Evolutionary conservation across 2,329 filamentous ascomycete genomes (phyloP), one percentile per base, ranked within the genome.

Genomic region (Bipolaris bicolor): DNA sequence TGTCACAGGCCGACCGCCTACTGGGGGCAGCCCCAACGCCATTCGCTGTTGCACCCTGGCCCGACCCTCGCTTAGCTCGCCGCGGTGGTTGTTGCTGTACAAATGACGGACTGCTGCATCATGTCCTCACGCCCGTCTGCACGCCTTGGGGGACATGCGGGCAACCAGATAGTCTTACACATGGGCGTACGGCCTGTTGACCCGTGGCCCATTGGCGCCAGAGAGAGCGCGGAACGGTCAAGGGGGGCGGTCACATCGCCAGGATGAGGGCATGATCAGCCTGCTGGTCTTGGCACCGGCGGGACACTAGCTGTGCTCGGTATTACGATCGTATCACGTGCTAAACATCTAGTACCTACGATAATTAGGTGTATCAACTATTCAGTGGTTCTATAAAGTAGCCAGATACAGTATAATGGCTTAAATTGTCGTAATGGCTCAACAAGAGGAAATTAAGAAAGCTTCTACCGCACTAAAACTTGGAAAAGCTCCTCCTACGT

Each of bases 1-100:
- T 73, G 73, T 76, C 73, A 76, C 71, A 68, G 70, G 69, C 63
- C 65, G 62, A 65, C 62, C 62, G 62, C 57, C 29, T 63, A 63
- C 61, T 59, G 54, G 61, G 33, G 61, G 53, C 57, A 49, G 61
- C 54, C 49, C 52, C 58, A 59, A 58, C 47, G 51, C 64, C 61
- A 73, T 74, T 74, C 70, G 71, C 62, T 62, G 64, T 59, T 61
- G 57, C 62, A 54, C 53, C 37, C 65, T 73, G 61, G 65, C 62
- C 57, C 50, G 51, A 51, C 44, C 26, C 65, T 74, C 72, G 73
- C 73, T 73, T 74, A 73, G 55, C 57, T 48, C 53, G 51, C 52
- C 61, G 62, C 52, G 61, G 66, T 65, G 56, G 64, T 62, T 55
- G 49, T 58, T 66, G 58, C 68, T 58, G 65, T 61, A 55, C 65